A percentile compares a stretch with the other conserved stretches of the same genome.
phyloP scores from a whole-genome alignment of 2,329 filamentous ascomycete species.

The Paecilomyces sp. region DNA sequence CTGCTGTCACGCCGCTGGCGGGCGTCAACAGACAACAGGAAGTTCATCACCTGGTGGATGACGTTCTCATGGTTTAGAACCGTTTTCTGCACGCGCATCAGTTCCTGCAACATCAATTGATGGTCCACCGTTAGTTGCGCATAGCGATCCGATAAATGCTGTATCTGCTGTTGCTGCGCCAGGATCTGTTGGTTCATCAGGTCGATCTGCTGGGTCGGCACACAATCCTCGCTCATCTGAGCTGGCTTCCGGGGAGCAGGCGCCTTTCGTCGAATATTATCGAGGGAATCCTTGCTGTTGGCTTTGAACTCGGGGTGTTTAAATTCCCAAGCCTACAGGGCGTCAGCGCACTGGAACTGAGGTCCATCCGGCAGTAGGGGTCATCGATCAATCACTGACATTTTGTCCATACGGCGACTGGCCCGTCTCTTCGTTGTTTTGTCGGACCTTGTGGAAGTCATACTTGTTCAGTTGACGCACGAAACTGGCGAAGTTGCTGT shows the following conservation, averaged over 20 bases:
- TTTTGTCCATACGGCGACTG: slow-evolving; percentile 74
- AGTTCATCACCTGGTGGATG: slow-evolving; percentile 65
- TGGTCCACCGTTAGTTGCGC: slow-evolving; percentile 66
- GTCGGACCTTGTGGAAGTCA: slow-evolving; percentile 96
- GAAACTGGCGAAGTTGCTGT: slow-evolving; percentile 97
- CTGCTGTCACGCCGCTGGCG: slow-evolving; percentile 58
- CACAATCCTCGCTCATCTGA: slow-evolving; percentile 63
- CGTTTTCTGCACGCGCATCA: slow-evolving; percentile 60
- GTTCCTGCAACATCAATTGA: slow-evolving; percentile 57
- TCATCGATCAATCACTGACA: slow-evolving; percentile 43
- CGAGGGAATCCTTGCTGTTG: slow-evolving; percentile 91
- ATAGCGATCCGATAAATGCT: slow-evolving; percentile 77
- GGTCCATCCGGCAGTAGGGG: not conserved
- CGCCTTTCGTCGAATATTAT: slow-evolving; percentile 93
- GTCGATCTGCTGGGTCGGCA: slow-evolving; percentile 80
- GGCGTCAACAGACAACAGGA: slow-evolving; percentile 57
- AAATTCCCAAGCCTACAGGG: slow-evolving; percentile 77
- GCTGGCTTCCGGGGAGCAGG: slow-evolving; percentile 75
- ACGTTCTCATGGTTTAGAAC: slow-evolving; percentile 65
- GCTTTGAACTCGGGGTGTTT: slow-evolving; percentile 94
- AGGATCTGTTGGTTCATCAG: slow-evolving; percentile 81
- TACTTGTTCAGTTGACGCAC: slow-evolving; percentile 95
- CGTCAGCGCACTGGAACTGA: not conserved
- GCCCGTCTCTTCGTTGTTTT: slow-evolving; percentile 78
- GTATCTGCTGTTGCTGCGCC: slow-evolving; percentile 87